phyloP scores from a whole-genome alignment of 768 basidiomycete genomes.

The Mycena kentingensis region DNA sequence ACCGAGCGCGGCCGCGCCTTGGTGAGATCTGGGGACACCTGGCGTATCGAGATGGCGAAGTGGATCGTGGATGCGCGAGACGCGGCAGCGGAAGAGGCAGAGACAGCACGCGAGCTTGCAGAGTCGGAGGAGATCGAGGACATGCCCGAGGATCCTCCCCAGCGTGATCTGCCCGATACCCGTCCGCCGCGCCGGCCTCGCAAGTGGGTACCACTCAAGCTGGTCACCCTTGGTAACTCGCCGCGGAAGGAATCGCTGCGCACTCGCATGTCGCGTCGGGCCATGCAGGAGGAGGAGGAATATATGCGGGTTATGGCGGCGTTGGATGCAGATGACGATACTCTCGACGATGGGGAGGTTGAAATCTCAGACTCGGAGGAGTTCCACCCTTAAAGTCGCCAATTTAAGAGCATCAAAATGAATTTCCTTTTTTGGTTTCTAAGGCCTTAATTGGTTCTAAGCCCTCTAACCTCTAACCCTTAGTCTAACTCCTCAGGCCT shows the following conservation, averaged over 20 bases:
- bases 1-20: background rate
- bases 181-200: background rate
- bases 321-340: conserved; percentile 1
- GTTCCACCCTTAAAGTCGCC: background rate
- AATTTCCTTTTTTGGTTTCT: background rate
- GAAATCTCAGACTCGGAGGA: background rate
- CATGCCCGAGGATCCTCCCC: conserved; percentile 12
- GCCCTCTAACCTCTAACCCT: no score
- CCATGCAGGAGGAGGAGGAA: conserved; percentile 1
- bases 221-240: background rate
- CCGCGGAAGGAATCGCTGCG: background rate
- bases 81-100: background rate
- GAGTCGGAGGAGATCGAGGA: conserved; percentile 20
- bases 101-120: background rate
- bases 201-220: conserved; percentile 2
- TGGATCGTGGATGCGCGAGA: conserved; percentile 1
- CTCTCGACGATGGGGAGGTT: conserved; percentile 5
- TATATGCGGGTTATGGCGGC: conserved; percentile 9
- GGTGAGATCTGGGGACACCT: background rate
- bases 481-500: no score
- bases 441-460: no score
- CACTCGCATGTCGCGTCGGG: background rate
- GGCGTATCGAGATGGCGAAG: conserved; percentile 1
- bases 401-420: background rate
- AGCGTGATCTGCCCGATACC: conserved; percentile 28